phyloP scores from a whole-genome alignment of 305 asterid species.

The Nicotiana rustica region DNA sequence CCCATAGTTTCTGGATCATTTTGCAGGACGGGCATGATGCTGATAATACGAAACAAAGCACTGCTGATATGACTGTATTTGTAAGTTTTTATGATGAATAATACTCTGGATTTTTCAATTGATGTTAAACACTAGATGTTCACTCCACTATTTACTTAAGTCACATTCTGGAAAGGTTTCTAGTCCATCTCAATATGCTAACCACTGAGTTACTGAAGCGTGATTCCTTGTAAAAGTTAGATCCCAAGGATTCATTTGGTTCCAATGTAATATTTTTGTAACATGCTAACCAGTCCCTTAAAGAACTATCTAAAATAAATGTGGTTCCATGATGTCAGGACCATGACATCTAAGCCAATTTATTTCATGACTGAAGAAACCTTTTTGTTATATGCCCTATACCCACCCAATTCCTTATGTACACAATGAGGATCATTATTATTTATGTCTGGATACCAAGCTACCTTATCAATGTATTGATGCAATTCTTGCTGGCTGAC shows the following conservation, averaged over 20 bases:
- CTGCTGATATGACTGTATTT: slow-evolving; percentile 89
- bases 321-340: slow-evolving; percentile 4
- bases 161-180: neutral
- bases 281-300: neutral
- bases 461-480: neutral
- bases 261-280: neutral
- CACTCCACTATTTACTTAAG: neutral
- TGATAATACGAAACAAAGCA: slow-evolving; percentile 72
- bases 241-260: slow-evolving; percentile 11
- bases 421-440: neutral
- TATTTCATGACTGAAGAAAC: neutral
- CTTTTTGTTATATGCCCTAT: neutral
- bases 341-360: neutral
- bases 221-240: neutral
- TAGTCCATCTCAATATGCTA: neutral
- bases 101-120: neutral
- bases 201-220: neutral
- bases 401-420: neutral
- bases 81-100: slow-evolving; percentile 52
- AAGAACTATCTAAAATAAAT: neutral
- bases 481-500: neutral
- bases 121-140: neutral
- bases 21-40: slow-evolving; percentile 89
- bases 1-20: slow-evolving; percentile 30
- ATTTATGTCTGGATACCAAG: neutral